phyloP scores from a whole-genome alignment of 805 yeast species.

The Candida qinlingensis region DNA sequence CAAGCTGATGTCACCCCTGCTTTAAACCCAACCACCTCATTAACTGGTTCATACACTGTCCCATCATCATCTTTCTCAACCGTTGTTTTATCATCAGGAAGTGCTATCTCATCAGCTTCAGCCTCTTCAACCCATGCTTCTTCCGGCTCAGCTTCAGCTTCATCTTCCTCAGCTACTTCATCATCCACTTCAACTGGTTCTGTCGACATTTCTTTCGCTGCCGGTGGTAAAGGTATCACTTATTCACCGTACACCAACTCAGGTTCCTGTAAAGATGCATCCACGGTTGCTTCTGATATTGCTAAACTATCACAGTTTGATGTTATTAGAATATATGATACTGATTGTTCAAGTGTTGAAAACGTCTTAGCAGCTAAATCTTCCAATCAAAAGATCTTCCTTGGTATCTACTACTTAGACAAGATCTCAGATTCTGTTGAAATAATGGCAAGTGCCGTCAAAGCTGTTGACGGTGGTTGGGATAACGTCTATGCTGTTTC shows the following conservation, averaged over 20 bases:
- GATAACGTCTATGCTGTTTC: slow-evolving; percentile 52
- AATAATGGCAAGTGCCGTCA: slow-evolving; percentile 41
- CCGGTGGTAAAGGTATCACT: slow-evolving; percentile 53
- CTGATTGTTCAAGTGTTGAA: slow-evolving; percentile 56
- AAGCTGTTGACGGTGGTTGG: slow-evolving; percentile 44
- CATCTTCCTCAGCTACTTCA: slow-evolving; percentile 28
- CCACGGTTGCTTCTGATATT: slow-evolving; percentile 44
- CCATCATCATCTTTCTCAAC: slow-evolving; percentile 8
- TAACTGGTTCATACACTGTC: slow-evolving; percentile 2
- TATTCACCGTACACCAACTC: slow-evolving; percentile 57
- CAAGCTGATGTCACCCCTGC: slow-evolving; percentile 5
- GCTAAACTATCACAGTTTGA: slow-evolving; percentile 38
- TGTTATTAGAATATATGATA: slow-evolving; percentile 54
- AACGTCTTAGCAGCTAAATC: slow-evolving; percentile 44
- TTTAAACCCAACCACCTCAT: slow-evolving; percentile 4
- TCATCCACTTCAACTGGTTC: slow-evolving; percentile 28
- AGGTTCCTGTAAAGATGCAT: slow-evolving; percentile 50
- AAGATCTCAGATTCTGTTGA: slow-evolving; percentile 36
- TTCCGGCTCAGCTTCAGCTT: slow-evolving; percentile 11
- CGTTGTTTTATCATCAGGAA: neutral
- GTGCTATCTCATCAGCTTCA: slow-evolving; percentile 12
- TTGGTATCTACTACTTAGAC: slow-evolving; percentile 53
- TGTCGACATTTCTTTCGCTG: slow-evolving; percentile 18
- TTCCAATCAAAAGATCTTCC: slow-evolving; percentile 46
- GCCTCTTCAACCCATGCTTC: slow-evolving; percentile 12